Base-by-base conservation (phyloP, 2,329 filamentous ascomycete species). In the Saccharata proteae region DNA sequence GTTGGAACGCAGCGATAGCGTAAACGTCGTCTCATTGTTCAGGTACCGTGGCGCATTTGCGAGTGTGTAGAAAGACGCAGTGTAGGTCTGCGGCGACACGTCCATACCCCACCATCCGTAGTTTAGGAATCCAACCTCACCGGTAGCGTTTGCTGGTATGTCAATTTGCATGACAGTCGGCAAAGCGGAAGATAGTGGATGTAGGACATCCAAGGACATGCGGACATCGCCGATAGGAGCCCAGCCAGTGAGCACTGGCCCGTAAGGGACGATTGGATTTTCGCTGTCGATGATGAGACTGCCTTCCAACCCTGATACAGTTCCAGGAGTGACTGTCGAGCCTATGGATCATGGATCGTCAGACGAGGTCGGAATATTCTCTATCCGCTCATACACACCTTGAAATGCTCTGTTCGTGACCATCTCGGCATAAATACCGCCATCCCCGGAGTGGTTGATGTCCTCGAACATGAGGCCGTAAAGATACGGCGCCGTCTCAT, bases 331-430 rank as follows among this genome's bases (percentile, higher is more conserved):
- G 2, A 42, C 34, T 16, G 34, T 40, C 7, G 44, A 48, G 11
- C 49, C 40, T 44, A 11, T 3, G 5, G 16, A 11, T 12, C 9
- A 11, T 3, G 5, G 16, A 16, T 10, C 6, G 14, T 34, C 11
- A 26, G 19, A n/a, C 26, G 4, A 11, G 10, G 5, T 11, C 6
- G 9, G 22, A 27, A 24, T 30, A 15, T 14, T 9, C 30, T 7
- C 6, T 20, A 6, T 6, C 3, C 16, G 3, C 6, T 4, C 10
- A 4, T 9, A 25, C 26, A 25, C 17, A 37, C 59, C 62, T 50
- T 83, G 78, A 45, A 83, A 81, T 8, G 76, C 78, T 29, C 76
- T 67, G 52, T 83, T 83, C 30, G 66, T 68, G 35, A 83, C 69
- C 34, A 83, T 52, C 46, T 83, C 77, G 29, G 73, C 77, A 47